Evolutionary conservation across 2,329 filamentous ascomycete genomes (phyloP), one percentile per base, ranked within the genome.

Genomic region (Clarireedia paspali): DNA sequence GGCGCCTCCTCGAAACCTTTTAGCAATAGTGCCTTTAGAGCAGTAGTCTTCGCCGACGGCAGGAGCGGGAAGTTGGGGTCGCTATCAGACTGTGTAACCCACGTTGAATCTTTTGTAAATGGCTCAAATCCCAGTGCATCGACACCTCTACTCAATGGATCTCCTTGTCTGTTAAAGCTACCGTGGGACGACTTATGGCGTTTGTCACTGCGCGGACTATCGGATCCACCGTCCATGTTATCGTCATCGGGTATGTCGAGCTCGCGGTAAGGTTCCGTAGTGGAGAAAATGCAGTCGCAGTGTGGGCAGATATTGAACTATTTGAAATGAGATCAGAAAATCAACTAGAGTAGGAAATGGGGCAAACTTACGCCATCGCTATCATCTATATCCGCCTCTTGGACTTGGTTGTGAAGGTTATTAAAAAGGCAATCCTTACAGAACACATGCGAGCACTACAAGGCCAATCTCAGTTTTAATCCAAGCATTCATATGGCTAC

Each of bases 361-460:
- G 24, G 38, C 40, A 49, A 20, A 42, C 17, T 10, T 42, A 42
- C 15, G 15, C 20, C n/a, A 10, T 15, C 52, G 15, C 17, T 34
- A 5, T 55, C 53, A 30, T 50, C 46, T 6, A 17, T 46, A 36
- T 55, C 53, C 2, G 46, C 23, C 4, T 42, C 2, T n/a, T 36
- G 38, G 4, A 50, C 20, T 42, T 55, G 53, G 4, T 6, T 7
- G 26, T 55, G 53, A 44, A 72, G 56, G 2, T 64, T 60, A 2
- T 64, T 62, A 60, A 50, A 52, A 6, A 80, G 68, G 60, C 82
- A 85, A 0, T 68, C 64, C 1, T 65, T 55, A 66, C 82, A 85
- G 60, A 80, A 81, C 5, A 83, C 66, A 58, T 85, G 82, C 15
- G 72, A 69, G 63, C 82, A 85, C 4, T 72, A 0, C 2, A 17